Evolutionary conservation across 2,329 filamentous ascomycete genomes (phyloP).

Genomic region (Nemania sp.): DNA sequence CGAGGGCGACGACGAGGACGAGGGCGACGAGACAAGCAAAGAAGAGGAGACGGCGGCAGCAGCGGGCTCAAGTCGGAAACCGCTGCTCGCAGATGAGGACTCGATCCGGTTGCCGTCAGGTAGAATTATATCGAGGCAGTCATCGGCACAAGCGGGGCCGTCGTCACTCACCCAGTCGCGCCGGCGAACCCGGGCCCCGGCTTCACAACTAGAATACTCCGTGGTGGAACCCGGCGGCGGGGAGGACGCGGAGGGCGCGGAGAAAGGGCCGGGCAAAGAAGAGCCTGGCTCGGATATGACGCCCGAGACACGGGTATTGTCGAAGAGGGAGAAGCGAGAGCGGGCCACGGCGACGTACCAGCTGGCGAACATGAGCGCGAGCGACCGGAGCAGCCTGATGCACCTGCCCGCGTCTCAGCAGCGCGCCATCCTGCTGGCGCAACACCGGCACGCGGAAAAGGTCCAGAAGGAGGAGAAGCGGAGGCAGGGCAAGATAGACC

Average conservation of each 20-base stretch:
- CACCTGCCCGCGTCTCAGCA: conserved; percentile 33
- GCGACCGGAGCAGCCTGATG: conserved; percentile 32
- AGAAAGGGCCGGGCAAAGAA: conserved; percentile 18
- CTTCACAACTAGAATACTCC: conserved; percentile 28
- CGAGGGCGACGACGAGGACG: conserved; percentile 1
- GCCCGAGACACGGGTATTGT: conserved; percentile 22
- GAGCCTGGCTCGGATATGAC: conserved; percentile 11
- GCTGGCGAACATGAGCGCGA: conserved; percentile 31
- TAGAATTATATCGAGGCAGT: conserved; percentile 33
- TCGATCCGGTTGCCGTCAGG: conserved; percentile 36
- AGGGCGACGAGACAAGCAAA: neutral
- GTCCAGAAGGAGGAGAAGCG: conserved; percentile 38
- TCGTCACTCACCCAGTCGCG: conserved; percentile 21
- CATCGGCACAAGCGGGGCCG: conserved; percentile 19
- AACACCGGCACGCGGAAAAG: conserved; percentile 29
- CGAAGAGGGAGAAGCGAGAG: conserved; percentile 33
- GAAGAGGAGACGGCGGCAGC: neutral
- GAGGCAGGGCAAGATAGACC: conserved; percentile 36
- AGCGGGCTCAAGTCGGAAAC: conserved; percentile 17
- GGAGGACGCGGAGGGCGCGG: too few relatives aligned
- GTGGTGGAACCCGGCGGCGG: conserved; percentile 11
- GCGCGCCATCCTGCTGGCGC: conserved; percentile 31
- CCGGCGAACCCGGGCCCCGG: conserved; percentile 18
- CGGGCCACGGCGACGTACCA: conserved; percentile 27
- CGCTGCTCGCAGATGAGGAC: conserved; percentile 28